Evolutionary conservation across 352 stramenopile genomes (phyloP), one percentile per base, ranked within the genome.

Genomic region (Plasmopara viticola): DNA sequence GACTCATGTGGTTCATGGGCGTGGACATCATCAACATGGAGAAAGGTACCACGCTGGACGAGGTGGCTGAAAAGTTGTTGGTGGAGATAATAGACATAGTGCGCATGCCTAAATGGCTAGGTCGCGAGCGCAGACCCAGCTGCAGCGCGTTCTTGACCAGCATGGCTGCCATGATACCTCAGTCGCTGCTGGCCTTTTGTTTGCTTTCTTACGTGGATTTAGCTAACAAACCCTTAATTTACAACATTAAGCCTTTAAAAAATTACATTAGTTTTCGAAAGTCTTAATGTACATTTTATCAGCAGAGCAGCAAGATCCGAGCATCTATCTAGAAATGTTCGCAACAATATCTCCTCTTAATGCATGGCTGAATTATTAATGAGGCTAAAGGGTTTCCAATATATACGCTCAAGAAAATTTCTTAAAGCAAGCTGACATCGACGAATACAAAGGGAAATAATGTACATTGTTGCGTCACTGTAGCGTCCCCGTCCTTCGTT

Each of bases 81-180:
- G 28, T 61, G 25, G 46, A 42, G 42, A 57, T 43, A 10, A 10
- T 46, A 48, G 53, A 71, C n/a, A 71, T 40, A 8, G 50, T 44
- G 14, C 58, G 63, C 6, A 51, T 43, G 17, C 47, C 35, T 0
- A 42, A 50, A 29, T 30, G 38, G 15, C 15, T 20, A 44, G 38
- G 15, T 48, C 51, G 58, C 20, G 45, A 45, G 31, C 63, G 63
- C 43, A 71, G 50, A 58, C 62, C 59, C 53, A 59, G 48, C 54
- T 58, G 58, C 35, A 70, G 53, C 18, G 58, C 54, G 37, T 59
- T 71, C 47, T 71, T 71, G 45, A 71, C 30, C 29, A 71, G 46
- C 58, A 58, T 64, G 40, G 63, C 41, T 44, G 54, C 50, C 58
- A 68, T 71, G 17, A 25, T 25, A 25, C 20, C 20, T 25, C 20